Evolutionary conservation across 2,329 filamentous ascomycete species (phyloP).

Genomic region (Alternaria metachromatica): DNA sequence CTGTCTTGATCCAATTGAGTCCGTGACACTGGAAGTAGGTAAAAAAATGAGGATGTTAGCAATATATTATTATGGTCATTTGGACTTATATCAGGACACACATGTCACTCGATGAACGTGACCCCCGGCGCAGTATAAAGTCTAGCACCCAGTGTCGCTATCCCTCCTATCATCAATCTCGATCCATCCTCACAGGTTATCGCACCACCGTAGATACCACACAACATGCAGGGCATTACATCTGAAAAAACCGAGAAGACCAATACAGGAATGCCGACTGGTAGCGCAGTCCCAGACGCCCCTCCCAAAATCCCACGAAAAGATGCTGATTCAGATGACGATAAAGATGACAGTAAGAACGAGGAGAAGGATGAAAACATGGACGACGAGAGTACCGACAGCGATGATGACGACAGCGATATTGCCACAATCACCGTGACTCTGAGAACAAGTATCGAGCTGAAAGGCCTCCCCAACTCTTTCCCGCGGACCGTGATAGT

Average conservation of each 20-base stretch:
- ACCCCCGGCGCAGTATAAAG: neutral
- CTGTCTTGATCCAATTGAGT: no score
- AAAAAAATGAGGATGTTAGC: neutral
- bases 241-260: neutral
- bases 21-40: neutral
- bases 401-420: neutral
- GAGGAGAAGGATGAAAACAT: neutral
- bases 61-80: neutral
- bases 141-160: neutral
- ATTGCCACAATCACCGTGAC: neutral
- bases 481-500: neutral
- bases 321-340: neutral
- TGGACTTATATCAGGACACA: neutral
- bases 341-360: neutral
- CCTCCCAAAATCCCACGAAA: neutral
- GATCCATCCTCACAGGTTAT: neutral
- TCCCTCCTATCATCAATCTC: neutral
- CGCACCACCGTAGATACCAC: neutral
- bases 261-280: neutral
- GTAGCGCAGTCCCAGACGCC: neutral
- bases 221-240: neutral
- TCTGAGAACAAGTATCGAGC: neutral
- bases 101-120: neutral
- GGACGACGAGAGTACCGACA: neutral
- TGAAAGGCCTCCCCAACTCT: neutral